Evolutionary conservation across 805 yeast species (phyloP), one percentile per base, ranked within the genome.

Genomic region (Torulaspora franciscae): DNA sequence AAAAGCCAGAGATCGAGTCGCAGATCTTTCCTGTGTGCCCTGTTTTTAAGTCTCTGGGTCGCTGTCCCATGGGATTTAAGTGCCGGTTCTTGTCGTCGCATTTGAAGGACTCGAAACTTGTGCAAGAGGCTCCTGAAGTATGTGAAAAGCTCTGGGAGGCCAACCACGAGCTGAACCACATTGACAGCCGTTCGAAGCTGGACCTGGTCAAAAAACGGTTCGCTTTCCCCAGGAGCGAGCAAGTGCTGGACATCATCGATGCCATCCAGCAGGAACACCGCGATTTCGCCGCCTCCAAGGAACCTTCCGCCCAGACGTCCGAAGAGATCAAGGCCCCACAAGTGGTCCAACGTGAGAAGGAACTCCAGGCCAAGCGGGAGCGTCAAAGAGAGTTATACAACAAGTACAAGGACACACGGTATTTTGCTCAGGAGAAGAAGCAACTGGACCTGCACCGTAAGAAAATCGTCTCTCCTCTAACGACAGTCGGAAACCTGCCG

Each of bases 401-500:
- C 19, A 46, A 60, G n/a, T 91, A 80, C 59, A 69, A 78, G 43
- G 97, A 91, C 60, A 76, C 95, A 1, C 83, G 89, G 14, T 79
- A 83, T 66, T 79, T 78, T 56, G 74, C 87, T 0, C 69, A 75
- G n/a, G 98, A 93, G 64, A 93, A 93, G 77, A 85, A 83, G 64
- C 74, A 68, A 45, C 61, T 93, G 38, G 71, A 89, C 59, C 74
- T 85, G 42, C 69, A 71, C 28, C 71, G 79, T 37, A 91, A 91
- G 52, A 89, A 89, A 66, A 88, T 93, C 48, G 82, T 93, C 6
- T 87, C 97, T 2, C 99, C 99, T 1, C 74, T 93, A 50, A 95
- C 99, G 27, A 93, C 99, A 0, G 99, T 93, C 5, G 99, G 99
- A 17, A 93, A 93, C 66, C 73, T 93, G 57, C 99, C 99, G 11